Evolutionary conservation across 176 grass and related monocot genomes (phyloP).

Genomic region (Carex littledalei): DNA sequence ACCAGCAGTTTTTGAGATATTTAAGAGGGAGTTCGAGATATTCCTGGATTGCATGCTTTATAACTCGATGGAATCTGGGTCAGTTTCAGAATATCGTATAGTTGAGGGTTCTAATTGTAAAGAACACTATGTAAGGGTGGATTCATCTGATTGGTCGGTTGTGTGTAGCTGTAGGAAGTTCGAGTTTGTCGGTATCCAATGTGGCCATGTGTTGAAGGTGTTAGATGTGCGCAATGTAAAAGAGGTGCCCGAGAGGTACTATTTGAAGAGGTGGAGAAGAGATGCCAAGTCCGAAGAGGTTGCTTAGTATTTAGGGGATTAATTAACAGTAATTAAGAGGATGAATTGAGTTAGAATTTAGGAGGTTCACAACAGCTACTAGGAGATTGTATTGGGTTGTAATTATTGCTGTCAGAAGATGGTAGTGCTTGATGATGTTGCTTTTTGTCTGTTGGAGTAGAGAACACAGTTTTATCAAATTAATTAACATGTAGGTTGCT

Average conservation of each 20-base stretch:
- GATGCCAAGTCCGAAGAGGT: conserved; percentile 8
- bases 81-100: conserved; percentile 34
- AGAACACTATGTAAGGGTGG: conserved; percentile 30
- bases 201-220: conserved; percentile 47
- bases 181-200: conserved; percentile 41
- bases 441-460: not conserved
- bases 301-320: not conserved
- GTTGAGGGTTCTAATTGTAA: conserved; percentile 26
- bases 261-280: conserved; percentile 47
- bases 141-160: conserved; percentile 34
- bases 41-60: conserved; percentile 46
- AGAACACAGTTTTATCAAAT: not conserved
- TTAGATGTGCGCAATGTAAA: conserved; percentile 47
- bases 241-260: conserved; percentile 33
- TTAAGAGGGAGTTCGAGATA: conserved; percentile 42
- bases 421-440: not conserved
- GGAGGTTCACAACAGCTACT: not conserved
- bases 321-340: not conserved
- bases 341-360: not conserved
- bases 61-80: not conserved
- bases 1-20: conserved; percentile 43
- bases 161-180: conserved; percentile 55
- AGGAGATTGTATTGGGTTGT: not conserved
- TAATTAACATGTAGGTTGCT: not conserved
- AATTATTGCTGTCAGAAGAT: conserved; percentile 5